Evolutionary conservation across 352 stramenopile species (phyloP).

Genomic region (Phytophthora pluvialis): DNA sequence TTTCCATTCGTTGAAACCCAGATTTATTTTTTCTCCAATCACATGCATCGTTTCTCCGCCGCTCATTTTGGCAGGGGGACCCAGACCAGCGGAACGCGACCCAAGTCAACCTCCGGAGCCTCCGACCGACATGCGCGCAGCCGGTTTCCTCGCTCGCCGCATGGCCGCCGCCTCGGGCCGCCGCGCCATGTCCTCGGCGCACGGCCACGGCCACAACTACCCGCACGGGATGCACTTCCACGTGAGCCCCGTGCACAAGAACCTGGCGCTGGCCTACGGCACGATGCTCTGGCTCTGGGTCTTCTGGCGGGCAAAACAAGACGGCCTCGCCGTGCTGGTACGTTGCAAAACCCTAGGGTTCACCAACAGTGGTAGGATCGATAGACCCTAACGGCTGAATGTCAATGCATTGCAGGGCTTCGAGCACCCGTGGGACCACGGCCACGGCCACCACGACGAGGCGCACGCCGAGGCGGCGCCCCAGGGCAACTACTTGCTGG

Average conservation of each 20-base stretch:
- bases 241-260: constrained; percentile 89
- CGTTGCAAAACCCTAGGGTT: constrained; percentile 19
- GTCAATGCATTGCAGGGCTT: constrained; percentile 55
- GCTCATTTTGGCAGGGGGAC: constrained; percentile 28
- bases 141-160: constrained; percentile 61
- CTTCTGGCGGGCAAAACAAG: constrained; percentile 90
- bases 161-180: constrained; percentile 44
- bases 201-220: constrained; percentile 69
- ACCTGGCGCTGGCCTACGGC: constrained; percentile 85
- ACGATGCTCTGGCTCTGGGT: constrained; percentile 92
- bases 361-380: neutral
- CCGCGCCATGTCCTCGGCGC: constrained; percentile 66
- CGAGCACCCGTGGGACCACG: constrained; percentile 88
- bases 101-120: neutral
- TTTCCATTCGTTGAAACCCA: constrained; percentile 17
- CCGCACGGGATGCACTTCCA: constrained; percentile 91
- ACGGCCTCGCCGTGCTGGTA: constrained; percentile 82
- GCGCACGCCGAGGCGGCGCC: constrained; percentile 48
- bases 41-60: constrained; percentile 11
- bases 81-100: constrained; percentile 29
- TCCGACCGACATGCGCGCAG: constrained; percentile 40
- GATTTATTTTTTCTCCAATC: constrained; percentile 25
- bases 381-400: neutral
- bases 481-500: constrained; percentile 37
- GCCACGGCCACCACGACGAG: constrained; percentile 58